Evolutionary conservation across 2,329 filamentous ascomycete species (phyloP).

Genomic region (Chaetothyriales sp.): DNA sequence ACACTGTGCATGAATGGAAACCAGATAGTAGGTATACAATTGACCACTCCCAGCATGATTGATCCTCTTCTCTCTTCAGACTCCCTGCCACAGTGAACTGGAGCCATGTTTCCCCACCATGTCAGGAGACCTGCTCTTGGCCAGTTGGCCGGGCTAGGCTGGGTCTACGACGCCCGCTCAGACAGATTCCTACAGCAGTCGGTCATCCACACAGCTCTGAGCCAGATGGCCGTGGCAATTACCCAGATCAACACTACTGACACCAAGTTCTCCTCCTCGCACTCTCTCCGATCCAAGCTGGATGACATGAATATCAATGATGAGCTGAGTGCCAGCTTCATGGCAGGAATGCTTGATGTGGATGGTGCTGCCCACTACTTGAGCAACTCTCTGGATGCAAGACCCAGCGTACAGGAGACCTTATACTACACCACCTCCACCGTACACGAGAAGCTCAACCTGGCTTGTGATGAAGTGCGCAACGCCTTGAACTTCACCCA

Average conservation of each 20-base stretch:
- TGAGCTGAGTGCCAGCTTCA: constrained; percentile 12
- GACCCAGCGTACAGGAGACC: constrained; percentile 6
- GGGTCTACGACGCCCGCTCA: constrained; percentile 13
- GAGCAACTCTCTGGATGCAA: constrained; percentile 3
- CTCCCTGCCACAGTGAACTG: background rate
- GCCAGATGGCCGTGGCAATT: constrained; percentile 2
- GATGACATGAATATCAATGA: constrained; percentile 7
- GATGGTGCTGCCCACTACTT: constrained; percentile 9
- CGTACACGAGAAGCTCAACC: constrained; percentile 8
- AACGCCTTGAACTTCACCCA: background rate
- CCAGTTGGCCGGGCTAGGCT: constrained; percentile 10
- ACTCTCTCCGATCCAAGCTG: constrained; percentile 8
- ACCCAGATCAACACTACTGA: background rate
- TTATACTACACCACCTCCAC: constrained; percentile 9
- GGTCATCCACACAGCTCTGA: constrained; percentile 5
- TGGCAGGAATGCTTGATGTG: constrained; percentile 9
- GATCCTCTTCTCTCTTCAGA: background rate
- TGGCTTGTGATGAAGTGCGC: constrained; percentile 2
- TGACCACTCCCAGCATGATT: background rate
- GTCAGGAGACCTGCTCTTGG: constrained; percentile 6
- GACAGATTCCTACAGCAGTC: constrained; percentile 10
- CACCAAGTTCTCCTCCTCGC: constrained; percentile 1
- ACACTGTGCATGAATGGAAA: background rate
- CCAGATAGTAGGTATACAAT: background rate
- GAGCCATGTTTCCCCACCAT: background rate